Percentiles rank a stretch among this genome's conserved stretches.
These are phyloP conservation scores for Proliferodiscus dingleyae DNA, from an alignment of 2,329 filamentous ascomycete genomes.

Conservation along the genomic window DNA sequence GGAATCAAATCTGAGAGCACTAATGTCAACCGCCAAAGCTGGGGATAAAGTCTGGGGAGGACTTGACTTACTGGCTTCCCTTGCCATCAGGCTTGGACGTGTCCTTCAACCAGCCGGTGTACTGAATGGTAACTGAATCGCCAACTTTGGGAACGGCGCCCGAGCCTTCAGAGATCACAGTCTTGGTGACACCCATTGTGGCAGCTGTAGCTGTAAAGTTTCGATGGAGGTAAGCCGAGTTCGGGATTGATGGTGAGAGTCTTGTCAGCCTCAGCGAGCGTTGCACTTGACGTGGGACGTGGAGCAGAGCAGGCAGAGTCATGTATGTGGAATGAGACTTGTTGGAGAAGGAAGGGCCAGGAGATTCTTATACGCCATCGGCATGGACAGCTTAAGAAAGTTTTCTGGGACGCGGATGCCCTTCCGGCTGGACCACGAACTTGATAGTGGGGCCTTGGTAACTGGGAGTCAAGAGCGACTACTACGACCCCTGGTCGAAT, in stretches of 20 bases:
- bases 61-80: constrained; percentile 65
- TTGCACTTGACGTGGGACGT: constrained; percentile 5
- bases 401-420: background rate
- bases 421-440: background rate
- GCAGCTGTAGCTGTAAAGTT: constrained; percentile 27
- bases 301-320: constrained; percentile 11
- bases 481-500: background rate
- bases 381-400: background rate
- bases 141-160: constrained; percentile 56
- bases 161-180: constrained; percentile 55
- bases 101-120: constrained; percentile 84
- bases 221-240: constrained; percentile 3
- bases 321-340: constrained; percentile 3
- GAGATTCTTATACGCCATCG: constrained; percentile 3
- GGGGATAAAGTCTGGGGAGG: background rate
- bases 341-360: background rate
- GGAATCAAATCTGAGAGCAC: constrained; percentile 71
- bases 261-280: constrained; percentile 2
- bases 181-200: constrained; percentile 71
- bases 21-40: background rate
- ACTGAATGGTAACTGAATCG: constrained; percentile 80
- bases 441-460: background rate
- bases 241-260: constrained; percentile 6
- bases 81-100: constrained; percentile 53
- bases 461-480: background rate